phyloP scores from a whole-genome alignment of 2,329 filamentous ascomycete species.

The Hirsutella thompsonii region DNA sequence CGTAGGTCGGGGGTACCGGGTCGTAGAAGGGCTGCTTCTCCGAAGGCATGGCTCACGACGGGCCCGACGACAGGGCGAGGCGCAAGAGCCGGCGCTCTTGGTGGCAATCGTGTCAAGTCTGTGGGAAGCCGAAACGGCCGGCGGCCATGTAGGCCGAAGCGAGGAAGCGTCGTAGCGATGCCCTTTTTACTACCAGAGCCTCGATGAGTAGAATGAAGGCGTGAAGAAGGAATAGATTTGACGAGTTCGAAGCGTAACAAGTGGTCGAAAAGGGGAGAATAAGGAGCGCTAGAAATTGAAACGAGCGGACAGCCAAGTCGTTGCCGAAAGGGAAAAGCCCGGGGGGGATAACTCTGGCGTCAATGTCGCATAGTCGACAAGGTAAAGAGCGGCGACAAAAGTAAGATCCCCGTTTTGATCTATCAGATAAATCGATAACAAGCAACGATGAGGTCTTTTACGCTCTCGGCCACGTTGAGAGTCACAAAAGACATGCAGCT shows the following conservation, averaged over 20 bases:
- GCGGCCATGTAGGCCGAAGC: constrained; percentile 8
- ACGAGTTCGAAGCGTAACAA: too few relatives aligned
- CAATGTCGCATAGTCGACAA: not conserved
- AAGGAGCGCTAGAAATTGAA: not conserved
- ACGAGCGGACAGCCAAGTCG: not conserved
- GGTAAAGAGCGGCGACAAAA: too few relatives aligned
- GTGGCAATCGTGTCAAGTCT: not conserved
- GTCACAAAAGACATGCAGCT: too few relatives aligned
- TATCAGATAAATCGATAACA: too few relatives aligned
- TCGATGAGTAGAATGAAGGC: not conserved
- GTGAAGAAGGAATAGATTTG: not conserved
- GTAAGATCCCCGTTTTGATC: too few relatives aligned
- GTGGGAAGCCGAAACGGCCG: constrained; percentile 3
- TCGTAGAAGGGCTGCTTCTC: constrained; percentile 29
- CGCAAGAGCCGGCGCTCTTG: too few relatives aligned
- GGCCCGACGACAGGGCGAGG: not conserved
- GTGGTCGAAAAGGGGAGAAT: not conserved
- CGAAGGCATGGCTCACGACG: constrained; percentile 17
- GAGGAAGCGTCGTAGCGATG: not conserved
- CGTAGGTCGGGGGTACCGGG: constrained; percentile 29
- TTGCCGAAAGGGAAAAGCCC: not conserved
- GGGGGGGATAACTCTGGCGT: not conserved
- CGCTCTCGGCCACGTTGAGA: too few relatives aligned
- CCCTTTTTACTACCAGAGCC: not conserved
- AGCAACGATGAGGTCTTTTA: too few relatives aligned